Base-by-base conservation (phyloP, 169 alveolate genomes). In the Theileria annulata region DNA sequence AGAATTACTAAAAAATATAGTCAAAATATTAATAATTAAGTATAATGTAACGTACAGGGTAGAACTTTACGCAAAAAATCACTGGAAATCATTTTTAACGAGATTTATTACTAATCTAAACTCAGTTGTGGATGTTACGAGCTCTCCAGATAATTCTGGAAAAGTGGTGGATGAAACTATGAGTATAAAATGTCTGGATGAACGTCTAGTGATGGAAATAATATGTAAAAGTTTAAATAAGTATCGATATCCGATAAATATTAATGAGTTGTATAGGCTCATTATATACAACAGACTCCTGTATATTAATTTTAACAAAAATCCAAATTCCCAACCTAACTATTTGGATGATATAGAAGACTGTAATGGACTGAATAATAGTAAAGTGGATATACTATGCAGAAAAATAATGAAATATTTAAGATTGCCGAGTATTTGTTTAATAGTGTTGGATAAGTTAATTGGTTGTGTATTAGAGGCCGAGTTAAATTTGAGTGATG, bases 241-340 rank as follows among this genome's bases (percentile, higher is more conserved):
- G 80, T 83, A 84, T 66, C 30, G 90, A 2, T 83, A 76, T 47
- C 78, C 75, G 0, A 67, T 83, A 30, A 86, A 69, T 1, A 23
- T 21, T 30, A 54, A 47, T 56, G 90, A 83, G 35, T 48, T 83
- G 19, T 62, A 68, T 27, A 75, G 86, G 25, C 76, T 83, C 81
- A 75, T 83, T 12, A 5, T 76, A 21, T 86, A 83, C 47, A 86
- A 86, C 8, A 54, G 86, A 28, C 51, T 42, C 0, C 15, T 8
- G 15, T 42, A 42, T 42, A 42, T 42, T 42, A 42, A 42, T 42
- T 42, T 42, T 42, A 42, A 42, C 2, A 42, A 42, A 17, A 42
- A 42, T 8, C 51, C 51, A 42, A 42, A 42, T 8, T 42, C 51
- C 17, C 51, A 42, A 8, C 13, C 51, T 42, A 42, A 42, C 51